Percentiles rank a stretch among this genome's conserved stretches.
Conservation (phyloP, 2,329 filamentous ascomycete genomes). For the Ampelomyces quisqualis region DNA sequence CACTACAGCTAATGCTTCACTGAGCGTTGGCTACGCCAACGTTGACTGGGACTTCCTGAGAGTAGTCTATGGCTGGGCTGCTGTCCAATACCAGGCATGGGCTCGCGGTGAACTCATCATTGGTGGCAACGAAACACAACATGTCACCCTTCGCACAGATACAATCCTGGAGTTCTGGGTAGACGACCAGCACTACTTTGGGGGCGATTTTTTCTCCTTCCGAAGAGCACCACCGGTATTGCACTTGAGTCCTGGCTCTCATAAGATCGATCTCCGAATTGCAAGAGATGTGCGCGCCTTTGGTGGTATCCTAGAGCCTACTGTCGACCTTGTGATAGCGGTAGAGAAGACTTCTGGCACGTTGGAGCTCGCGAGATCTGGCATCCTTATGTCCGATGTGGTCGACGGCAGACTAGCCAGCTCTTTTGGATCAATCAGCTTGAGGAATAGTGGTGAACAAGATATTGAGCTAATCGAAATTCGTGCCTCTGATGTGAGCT, state of each 20-base stretch:
- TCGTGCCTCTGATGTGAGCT: slow-evolving; percentile 21
- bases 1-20: slow-evolving; percentile 37
- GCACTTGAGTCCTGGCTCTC: slow-evolving; percentile 51
- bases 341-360: slow-evolving; percentile 22
- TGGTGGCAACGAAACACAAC: slow-evolving; percentile 32
- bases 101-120: slow-evolving; percentile 53
- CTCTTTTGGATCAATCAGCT: slow-evolving; percentile 50
- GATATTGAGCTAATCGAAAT: slow-evolving; percentile 42
- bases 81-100: slow-evolving; percentile 61
- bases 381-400: slow-evolving; percentile 54
- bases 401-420: slow-evolving; percentile 51
- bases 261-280: slow-evolving; percentile 56
- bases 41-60: slow-evolving; percentile 58
- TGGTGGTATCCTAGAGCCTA: slow-evolving; percentile 53
- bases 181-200: slow-evolving; percentile 55
- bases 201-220: slow-evolving; percentile 59
- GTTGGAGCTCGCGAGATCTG: slow-evolving; percentile 37
- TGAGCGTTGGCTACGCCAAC: slow-evolving; percentile 52
- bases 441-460: slow-evolving; percentile 49
- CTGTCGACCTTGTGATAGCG: slow-evolving; percentile 44
- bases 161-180: slow-evolving; percentile 56
- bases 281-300: slow-evolving; percentile 59
- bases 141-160: slow-evolving; percentile 50
- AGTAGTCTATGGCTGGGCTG: slow-evolving; percentile 60
- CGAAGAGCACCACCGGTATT: slow-evolving; percentile 54